Evolutionary conservation across 106 monocot genomes (phyloP).

Genomic region (Phalaenopsis aphrodite): DNA sequence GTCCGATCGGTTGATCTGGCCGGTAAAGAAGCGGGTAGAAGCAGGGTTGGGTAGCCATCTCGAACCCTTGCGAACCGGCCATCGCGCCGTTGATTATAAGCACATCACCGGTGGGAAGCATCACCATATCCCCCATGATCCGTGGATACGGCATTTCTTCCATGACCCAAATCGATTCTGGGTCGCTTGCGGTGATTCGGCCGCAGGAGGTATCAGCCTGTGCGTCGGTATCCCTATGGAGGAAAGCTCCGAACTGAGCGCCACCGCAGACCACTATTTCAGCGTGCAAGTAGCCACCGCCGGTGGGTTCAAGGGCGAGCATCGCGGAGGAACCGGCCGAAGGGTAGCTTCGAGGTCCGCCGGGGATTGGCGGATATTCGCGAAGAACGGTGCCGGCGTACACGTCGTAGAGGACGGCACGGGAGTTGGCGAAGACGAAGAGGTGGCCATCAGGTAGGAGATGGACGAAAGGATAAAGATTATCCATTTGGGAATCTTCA

Average conservation of each 20-base stretch:
- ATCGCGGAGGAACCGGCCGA: slow-evolving; percentile 67
- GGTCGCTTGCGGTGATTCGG: slow-evolving; percentile 34
- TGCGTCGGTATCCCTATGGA: slow-evolving; percentile 13
- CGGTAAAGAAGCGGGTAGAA: slow-evolving; percentile 60
- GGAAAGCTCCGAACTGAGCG: slow-evolving; percentile 23
- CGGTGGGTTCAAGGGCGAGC: slow-evolving; percentile 40
- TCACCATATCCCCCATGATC: slow-evolving; percentile 74
- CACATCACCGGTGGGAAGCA: slow-evolving; percentile 48
- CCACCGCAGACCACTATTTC: slow-evolving; percentile 72
- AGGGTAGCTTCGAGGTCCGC: slow-evolving; percentile 59
- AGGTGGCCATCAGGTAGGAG: slow-evolving; percentile 78
- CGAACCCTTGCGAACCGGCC: slow-evolving; percentile 53
- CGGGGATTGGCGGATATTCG: slow-evolving; percentile 38
- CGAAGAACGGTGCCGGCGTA: slow-evolving; percentile 26
- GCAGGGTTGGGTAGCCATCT: slow-evolving; percentile 34
- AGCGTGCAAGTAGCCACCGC: no score
- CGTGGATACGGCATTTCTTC: slow-evolving; percentile 50
- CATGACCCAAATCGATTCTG: slow-evolving; percentile 27
- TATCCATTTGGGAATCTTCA: slow-evolving; percentile 50
- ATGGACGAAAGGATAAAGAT: slow-evolving; percentile 78
- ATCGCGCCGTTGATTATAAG: slow-evolving; percentile 55
- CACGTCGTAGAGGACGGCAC: slow-evolving; percentile 41
- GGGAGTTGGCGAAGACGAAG: slow-evolving; percentile 68
- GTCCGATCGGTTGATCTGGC: slow-evolving; percentile 39
- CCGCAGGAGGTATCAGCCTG: slow-evolving; percentile 38